Conservation (phyloP, 805 yeast species). For the Maudiozyma serrabonitensis region DNA sequence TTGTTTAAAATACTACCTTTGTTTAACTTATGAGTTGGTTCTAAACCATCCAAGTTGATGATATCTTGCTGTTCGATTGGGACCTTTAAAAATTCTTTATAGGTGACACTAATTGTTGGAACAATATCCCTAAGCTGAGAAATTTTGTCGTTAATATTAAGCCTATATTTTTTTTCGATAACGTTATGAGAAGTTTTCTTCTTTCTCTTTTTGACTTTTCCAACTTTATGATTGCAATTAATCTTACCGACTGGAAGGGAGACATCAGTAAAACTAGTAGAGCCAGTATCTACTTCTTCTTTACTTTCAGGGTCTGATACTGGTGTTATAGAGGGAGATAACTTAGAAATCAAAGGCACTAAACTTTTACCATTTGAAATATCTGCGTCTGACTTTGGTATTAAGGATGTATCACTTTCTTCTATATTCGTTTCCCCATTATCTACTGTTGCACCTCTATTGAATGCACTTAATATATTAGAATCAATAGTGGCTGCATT, state of each 20-base stretch:
- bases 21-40: slow-evolving; percentile 67
- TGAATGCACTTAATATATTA: neutral
- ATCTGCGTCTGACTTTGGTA: neutral
- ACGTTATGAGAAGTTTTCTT: slow-evolving; percentile 58
- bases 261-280: neutral
- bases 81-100: slow-evolving; percentile 37
- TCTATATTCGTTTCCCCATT: neutral
- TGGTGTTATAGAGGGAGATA: neutral
- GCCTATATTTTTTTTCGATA: slow-evolving; percentile 63
- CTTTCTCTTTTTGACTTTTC: slow-evolving; percentile 24
- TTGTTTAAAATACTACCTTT: slow-evolving; percentile 69
- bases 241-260: neutral
- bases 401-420: no score
- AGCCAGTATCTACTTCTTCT: neutral
- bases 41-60: slow-evolving; percentile 55
- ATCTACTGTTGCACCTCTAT: neutral
- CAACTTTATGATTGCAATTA: slow-evolving; percentile 7
- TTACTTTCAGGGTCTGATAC: neutral
- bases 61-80: slow-evolving; percentile 51
- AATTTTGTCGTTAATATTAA: slow-evolving; percentile 62
- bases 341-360: neutral
- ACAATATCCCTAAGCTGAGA: slow-evolving; percentile 54
- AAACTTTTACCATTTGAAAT: neutral
- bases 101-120: slow-evolving; percentile 46
- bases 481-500: neutral